Evolutionary conservation across 805 yeast genomes (phyloP), one percentile per base, ranked within the genome.

Genomic region (Nakazawaea wyomingensis): DNA sequence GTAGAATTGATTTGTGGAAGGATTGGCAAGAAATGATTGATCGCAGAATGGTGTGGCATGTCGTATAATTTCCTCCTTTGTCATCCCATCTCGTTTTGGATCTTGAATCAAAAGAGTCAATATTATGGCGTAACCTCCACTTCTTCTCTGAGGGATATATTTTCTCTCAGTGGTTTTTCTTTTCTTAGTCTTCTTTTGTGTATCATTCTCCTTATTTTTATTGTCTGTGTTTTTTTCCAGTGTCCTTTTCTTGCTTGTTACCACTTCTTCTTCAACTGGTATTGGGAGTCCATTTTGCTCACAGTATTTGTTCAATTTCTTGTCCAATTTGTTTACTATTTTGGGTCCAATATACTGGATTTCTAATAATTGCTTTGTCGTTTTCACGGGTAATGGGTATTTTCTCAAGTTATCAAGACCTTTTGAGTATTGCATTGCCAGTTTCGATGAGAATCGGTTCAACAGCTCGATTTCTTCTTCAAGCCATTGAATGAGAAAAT

Each of bases 41-140:
- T 78, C 78, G 43, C 83, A 76, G 54, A 65, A 80, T 7, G 69
- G 71, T 1, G 75, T 58, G 0, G 85, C 95, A 14, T 58, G 52
- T 8, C 67, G 54, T 2, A 75, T 64, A 5, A 89, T 71, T 30
- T 77, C 82, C 9, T 75, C 76, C 54, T 78, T 83, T 4, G 80
- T 69, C 52, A 85, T 54, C 0, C 96, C 95, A n/a, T 59, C 54
- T 17, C 69, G 59, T 2, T 60, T 52, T 4, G 62, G 57, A 52
- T 81, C 88, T 21, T 55, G 58, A 35, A 75, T 66, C 39, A 69
- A 62, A 3, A 89, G 61, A 0, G 81, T 80, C 16, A 87, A 48
- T 16, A 89, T 53, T 7, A 89, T 83, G 0, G 93, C 96, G 64
- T 85, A 90, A 0, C 85, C 95, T 1, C 96, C 96, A 0, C 93